Base-by-base conservation (phyloP, 2,329 filamentous ascomycete species). In the Calonectria fujianensis region DNA sequence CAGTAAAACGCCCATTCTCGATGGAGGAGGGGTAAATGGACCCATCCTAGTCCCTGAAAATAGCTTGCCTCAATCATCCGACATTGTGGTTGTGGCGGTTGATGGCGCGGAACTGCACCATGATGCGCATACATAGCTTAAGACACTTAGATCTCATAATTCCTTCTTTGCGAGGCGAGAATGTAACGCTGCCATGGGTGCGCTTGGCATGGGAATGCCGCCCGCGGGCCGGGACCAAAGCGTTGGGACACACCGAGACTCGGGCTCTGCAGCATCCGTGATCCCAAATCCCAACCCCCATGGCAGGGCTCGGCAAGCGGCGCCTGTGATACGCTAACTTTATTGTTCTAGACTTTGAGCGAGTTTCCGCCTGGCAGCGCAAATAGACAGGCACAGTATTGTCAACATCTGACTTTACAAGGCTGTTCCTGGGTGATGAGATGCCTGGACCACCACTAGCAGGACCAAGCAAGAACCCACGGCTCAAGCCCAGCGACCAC, bases 271-370 rank as follows among this genome's bases (percentile, higher is more conserved):
- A 61, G 59, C 27, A 59, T 70, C 72, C 66, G 67, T 32, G 59
- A 45, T 70, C 24, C 61, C 31, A 70, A 66, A 59, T 52, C n/a
- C 48, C 66, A 59, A 59, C 57, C 59, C 54, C 31, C 39, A 63
- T 70, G 39, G 39, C 59, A 51, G 65, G 39, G 52, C 66, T 70
- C 67, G 72, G 66, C 67, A 70, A 73, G 66, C 51, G 65, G 16
- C 41, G 41, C 48, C 31, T 65, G 39, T 73, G 72, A 73, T 73
- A 73, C 72, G 72, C 41, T 67, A 69, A 70, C 45, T 66, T 52
- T 50, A 54, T 61, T 50, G 72, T 80, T 79, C 79, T 77, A 73
- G 79, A 72, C 79, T 51, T 37, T 64, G 77, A 77, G 77, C 70
- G 73, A 74, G 74, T 67, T 76, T 39, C 65, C 59, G 73, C 61